Conservation (phyloP, 306 rosid genomes). For the Vachellia collinsii region DNA sequence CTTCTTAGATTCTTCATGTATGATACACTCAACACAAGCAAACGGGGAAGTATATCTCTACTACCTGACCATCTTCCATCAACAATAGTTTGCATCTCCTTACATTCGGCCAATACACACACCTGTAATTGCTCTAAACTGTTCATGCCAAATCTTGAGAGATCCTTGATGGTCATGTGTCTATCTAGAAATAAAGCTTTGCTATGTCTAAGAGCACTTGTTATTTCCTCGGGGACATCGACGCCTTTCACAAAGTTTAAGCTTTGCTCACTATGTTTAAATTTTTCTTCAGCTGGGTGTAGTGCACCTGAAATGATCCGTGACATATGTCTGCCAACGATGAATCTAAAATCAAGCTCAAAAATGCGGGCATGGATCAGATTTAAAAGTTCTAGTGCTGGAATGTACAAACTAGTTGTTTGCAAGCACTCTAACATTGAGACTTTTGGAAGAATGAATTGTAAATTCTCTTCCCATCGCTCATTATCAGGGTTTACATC, state of each 20-base stretch:
- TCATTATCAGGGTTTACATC: conserved; percentile 35
- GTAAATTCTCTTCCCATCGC: not conserved
- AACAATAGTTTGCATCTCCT: conserved; percentile 33
- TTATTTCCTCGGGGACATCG: not conserved
- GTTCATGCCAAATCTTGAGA: not conserved
- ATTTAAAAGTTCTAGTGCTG: too few relatives aligned
- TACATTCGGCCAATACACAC: conserved; percentile 41
- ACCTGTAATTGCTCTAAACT: not conserved
- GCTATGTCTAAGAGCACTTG: not conserved
- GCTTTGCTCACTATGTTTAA: not conserved
- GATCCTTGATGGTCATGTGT: conserved; percentile 26
- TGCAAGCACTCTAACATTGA: too few relatives aligned
- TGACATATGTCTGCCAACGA: not conserved
- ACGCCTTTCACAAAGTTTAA: conserved; percentile 16
- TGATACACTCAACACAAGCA: too few relatives aligned
- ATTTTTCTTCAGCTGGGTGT: not conserved
- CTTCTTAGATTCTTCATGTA: too few relatives aligned
- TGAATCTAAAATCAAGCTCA: not conserved
- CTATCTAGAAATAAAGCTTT: conserved; percentile 29
- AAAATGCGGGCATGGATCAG: not conserved
- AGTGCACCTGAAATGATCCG: conserved; percentile 7
- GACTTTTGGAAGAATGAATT: too few relatives aligned
- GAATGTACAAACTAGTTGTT: too few relatives aligned
- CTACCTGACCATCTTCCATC: not conserved
- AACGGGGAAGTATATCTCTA: too few relatives aligned